Percentiles rank a stretch among this genome's conserved stretches.
Evolutionary conservation across 208 protist genomes (phyloP).

Genomic region (Sergeia podlipaevii): DNA sequence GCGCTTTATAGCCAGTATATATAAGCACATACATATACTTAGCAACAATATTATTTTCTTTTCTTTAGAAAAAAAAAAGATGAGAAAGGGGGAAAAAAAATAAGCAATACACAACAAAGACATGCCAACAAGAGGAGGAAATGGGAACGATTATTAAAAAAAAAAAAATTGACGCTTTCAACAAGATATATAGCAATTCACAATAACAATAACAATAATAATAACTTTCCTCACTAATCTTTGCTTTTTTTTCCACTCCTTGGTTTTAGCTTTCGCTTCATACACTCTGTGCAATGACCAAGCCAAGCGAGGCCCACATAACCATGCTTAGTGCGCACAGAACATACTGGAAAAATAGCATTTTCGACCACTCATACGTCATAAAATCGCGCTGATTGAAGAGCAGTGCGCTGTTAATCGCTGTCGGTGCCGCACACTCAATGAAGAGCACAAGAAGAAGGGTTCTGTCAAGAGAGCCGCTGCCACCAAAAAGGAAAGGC

Average conservation of each 20-base stretch:
- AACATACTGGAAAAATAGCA: constrained; percentile 81
- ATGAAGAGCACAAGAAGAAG: constrained; percentile 71
- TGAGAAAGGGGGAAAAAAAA: background rate
- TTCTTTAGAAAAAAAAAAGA: constrained; percentile 5
- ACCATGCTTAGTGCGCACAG: constrained; percentile 51
- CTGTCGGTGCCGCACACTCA: constrained; percentile 62
- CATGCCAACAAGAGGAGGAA: background rate
- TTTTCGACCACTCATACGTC: constrained; percentile 60
- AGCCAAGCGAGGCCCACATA: constrained; percentile 48
- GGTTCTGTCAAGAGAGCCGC: constrained; percentile 31
- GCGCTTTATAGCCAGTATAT: no score
- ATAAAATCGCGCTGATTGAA: constrained; percentile 66
- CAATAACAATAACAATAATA: background rate
- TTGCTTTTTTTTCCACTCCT: constrained; percentile 5
- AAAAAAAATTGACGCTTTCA: no score
- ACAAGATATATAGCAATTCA: constrained; percentile 4
- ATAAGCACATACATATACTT: no score
- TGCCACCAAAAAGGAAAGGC: constrained; percentile 57
- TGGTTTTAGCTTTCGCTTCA: background rate
- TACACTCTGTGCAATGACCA: constrained; percentile 34
- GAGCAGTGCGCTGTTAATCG: constrained; percentile 71
- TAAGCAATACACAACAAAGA: background rate
- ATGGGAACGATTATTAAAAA: background rate
- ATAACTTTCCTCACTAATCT: constrained; percentile 1
- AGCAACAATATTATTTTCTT: no score